phyloP scores from a whole-genome alignment of 176 grass and related monocot species.

The Zea mays region Zm-B73-REFERENCE-NAM-5.0 NC_050097.1:193255001-193255500 shows the following conservation, averaged over 20 bases:
- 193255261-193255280: not conserved
- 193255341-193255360: not conserved
- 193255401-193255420: not conserved
- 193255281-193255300: no score
- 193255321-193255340: not conserved
- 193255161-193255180: not conserved
- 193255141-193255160: not conserved
- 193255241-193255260: not conserved
- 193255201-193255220: not conserved
- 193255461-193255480: not conserved
- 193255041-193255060: not conserved
- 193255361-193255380: not conserved
- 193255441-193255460: not conserved
- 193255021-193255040: not conserved
- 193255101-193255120: not conserved
- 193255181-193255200: not conserved
- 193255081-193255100: not conserved
- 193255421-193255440: not conserved
- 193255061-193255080: not conserved
- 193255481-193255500: not conserved
- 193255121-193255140: not conserved
- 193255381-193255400: not conserved
- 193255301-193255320: not conserved
- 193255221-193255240: not conserved
- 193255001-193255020: not conserved